phyloP scores from a whole-genome alignment of 2,329 filamentous ascomycete species.

The Helicocarpus griseus region DNA sequence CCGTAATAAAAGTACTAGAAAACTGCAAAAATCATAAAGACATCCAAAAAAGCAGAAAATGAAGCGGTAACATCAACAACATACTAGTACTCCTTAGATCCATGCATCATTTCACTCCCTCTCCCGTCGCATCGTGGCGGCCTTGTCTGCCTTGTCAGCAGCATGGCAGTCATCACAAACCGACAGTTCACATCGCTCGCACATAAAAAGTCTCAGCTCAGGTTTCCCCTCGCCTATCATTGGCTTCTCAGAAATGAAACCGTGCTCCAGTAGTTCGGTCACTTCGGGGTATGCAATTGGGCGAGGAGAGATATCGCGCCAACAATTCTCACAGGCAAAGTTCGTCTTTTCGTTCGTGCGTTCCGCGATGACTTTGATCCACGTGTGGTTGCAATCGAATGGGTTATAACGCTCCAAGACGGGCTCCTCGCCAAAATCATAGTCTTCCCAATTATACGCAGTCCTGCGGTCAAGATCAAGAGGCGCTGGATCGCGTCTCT shows the following conservation, averaged over 20 bases:
- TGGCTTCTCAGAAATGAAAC: constrained; percentile 3
- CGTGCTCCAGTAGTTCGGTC: constrained; percentile 6
- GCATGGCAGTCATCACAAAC: constrained; percentile 1
- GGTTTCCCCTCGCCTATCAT: background rate
- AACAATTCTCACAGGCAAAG: constrained; percentile 11
- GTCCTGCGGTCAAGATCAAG: constrained; percentile 11
- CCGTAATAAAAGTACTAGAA: background rate
- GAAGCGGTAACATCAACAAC: background rate
- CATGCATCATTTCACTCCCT: background rate
- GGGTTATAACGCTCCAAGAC: constrained; percentile 6
- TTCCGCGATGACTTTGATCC: background rate
- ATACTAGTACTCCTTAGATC: no score
- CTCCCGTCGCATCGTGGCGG: background rate
- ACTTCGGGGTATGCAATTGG: constrained; percentile 4
- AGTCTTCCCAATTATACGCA: constrained; percentile 18
- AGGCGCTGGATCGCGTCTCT: background rate
- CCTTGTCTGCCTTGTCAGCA: background rate
- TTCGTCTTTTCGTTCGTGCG: background rate
- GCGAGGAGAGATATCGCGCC: constrained; percentile 6
- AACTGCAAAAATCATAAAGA: background rate
- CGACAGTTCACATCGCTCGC: background rate
- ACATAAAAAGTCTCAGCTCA: background rate
- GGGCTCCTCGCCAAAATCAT: constrained; percentile 29
- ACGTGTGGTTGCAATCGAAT: constrained; percentile 7
- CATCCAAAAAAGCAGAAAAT: background rate